Evolutionary conservation across 2,329 filamentous ascomycete genomes (phyloP), one percentile per base, ranked within the genome.

Genomic region (Hypoxylon sp.): DNA sequence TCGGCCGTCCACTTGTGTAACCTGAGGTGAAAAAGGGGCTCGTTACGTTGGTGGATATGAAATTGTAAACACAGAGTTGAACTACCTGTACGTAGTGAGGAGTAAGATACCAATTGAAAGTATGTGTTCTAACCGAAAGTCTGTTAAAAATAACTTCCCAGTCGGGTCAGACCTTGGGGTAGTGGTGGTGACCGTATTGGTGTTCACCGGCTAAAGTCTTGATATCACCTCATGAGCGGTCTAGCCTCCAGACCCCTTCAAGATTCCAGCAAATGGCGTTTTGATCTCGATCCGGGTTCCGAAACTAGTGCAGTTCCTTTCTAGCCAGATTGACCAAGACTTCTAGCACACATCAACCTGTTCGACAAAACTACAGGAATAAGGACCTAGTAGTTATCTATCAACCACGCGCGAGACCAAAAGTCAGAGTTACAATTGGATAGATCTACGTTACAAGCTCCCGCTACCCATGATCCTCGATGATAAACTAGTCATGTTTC

Each of bases 121-220:
- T 22, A 25, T 31, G 27, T 6, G 13, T 20, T 31, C 31, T 22
- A 20, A 25, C 27, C 14, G 27, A 20, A 30, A 11, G 44, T 22
- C 1, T 13, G 31, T 49, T 51, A 66, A 64, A 58, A 64, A 61
- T 58, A 58, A 20, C 31, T 68, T 68, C 61, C 30, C 64, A 61
- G 60, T 53, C 22, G 6, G 48, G 20, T 55, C 35, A 6, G 46
- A 49, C 25, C 22, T 53, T 51, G 27, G 22, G 35, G 40, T 66
- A 37, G 13, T 67, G 37, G 7, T 65, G 66, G 56, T 59, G 48
- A 46, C 65, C 55, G 61, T 60, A 33, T 35, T 59, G 17, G 37
- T 42, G 54, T 14, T 61, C 40, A 17, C 64, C 68, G 68, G 68
- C 61, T 70, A 70, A 70, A 70, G 58, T 68, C 68, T 31, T 58